Conservation (phyloP, 306 rosid species). For the Leucaena leucocephala region DNA sequence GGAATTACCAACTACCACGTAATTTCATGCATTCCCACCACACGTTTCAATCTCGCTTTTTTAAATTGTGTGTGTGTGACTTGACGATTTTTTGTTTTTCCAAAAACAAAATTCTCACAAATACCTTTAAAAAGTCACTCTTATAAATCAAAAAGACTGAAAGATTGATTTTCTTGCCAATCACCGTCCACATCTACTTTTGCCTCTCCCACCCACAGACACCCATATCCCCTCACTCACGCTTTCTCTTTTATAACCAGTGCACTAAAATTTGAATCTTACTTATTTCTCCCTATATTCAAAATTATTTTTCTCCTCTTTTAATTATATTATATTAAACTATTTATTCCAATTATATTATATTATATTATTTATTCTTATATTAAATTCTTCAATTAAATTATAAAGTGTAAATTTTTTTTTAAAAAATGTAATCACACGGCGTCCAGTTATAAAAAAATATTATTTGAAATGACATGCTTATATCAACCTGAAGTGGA, state of each 20-base stretch:
- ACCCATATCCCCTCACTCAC: not conserved
- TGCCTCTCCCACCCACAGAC: conserved; percentile 22
- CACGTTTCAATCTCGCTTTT: conserved; percentile 33
- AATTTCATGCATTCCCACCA: conserved; percentile 28
- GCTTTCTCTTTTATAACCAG: not conserved
- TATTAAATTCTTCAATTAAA: not conserved
- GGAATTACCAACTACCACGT: conserved; percentile 34
- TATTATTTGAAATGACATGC: not conserved
- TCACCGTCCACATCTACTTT: conserved; percentile 41
- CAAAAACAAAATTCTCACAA: conserved; percentile 3
- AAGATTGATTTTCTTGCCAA: conserved; percentile 47
- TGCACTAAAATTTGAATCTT: no score
- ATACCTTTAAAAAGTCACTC: conserved; percentile 45
- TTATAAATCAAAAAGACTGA: conserved; percentile 36
- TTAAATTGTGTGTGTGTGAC: not conserved
- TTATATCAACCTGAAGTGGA: not conserved
- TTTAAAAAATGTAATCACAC: not conserved
- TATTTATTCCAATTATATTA: no score
- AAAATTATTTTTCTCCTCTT: no score
- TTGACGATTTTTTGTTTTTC: no score
- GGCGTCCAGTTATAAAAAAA: not conserved
- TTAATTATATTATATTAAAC: no score
- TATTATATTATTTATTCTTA: no score
- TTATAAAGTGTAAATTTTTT: not conserved
- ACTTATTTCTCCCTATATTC: no score